phyloP scores from a whole-genome alignment of 257 asterid genomes.

The Haberlea rhodopensis region DNA sequence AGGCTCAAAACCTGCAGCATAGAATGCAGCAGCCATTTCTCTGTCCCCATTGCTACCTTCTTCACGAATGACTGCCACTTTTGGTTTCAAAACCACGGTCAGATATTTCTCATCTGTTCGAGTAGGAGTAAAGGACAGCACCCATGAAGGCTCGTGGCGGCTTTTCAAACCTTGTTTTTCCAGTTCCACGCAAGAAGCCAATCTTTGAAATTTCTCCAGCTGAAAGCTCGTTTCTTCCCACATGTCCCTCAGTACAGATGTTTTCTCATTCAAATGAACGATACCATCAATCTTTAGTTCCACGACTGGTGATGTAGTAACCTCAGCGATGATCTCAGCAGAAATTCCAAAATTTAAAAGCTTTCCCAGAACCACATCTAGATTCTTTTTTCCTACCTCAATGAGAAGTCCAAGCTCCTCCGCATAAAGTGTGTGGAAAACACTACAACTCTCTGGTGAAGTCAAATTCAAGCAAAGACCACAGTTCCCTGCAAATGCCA shows the following conservation, averaged over 20 bases:
- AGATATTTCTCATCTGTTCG: constrained; percentile 50
- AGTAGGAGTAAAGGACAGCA: constrained; percentile 64
- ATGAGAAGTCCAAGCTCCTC: constrained; percentile 86
- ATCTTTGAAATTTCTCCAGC: constrained; percentile 74
- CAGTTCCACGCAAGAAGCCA: constrained; percentile 69
- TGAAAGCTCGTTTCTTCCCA: constrained; percentile 95
- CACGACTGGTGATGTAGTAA: constrained; percentile 41
- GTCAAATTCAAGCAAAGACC: constrained; percentile 60
- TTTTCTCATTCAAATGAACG: constrained; percentile 54
- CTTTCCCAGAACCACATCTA: constrained; percentile 41
- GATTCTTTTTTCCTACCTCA: constrained; percentile 55
- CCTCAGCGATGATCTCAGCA: constrained; percentile 67
- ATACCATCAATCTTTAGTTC: constrained; percentile 60
- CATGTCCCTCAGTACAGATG: constrained; percentile 59
- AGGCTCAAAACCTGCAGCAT: constrained; percentile 90
- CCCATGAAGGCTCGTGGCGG: constrained; percentile 73
- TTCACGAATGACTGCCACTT: constrained; percentile 82
- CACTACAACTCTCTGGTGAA: constrained; percentile 35
- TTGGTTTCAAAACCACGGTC: constrained; percentile 59
- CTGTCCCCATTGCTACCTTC: constrained; percentile 98
- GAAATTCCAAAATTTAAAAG: constrained; percentile 46
- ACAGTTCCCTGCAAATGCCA: constrained; percentile 94
- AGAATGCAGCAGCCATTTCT: constrained; percentile 93
- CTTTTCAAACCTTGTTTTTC: constrained; percentile 74
- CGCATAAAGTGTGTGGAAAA: constrained; percentile 60